These are phyloP conservation scores for Trichoderma sp. DNA, from an alignment of 2,329 filamentous ascomycete species.

Conservation along the genomic window DNA sequence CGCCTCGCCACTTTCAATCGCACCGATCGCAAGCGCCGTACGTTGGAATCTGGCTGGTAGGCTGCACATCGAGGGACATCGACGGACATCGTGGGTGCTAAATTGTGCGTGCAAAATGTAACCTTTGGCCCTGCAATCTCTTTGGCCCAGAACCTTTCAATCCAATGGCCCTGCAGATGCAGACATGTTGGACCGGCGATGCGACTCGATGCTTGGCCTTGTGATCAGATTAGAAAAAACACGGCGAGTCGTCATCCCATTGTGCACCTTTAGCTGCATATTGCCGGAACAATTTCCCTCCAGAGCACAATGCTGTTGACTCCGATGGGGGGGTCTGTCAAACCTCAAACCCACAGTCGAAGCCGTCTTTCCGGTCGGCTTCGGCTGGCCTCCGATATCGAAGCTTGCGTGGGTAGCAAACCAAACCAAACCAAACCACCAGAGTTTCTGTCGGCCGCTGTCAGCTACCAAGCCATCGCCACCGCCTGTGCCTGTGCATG, in stretches of 20 bases:
- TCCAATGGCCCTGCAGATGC: not conserved
- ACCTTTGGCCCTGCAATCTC: not conserved
- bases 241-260: not conserved
- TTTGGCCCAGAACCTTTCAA: not conserved
- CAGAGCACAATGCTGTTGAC: not conserved
- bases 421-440: not conserved
- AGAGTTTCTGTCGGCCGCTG: not conserved
- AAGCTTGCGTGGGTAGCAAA: not conserved
- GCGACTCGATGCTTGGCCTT: not conserved
- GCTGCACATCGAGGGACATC: not conserved
- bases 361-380: not conserved
- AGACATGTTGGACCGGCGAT: not conserved
- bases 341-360: not conserved
- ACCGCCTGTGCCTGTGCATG: not conserved
- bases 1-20: not conserved
- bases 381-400: slow-evolving; percentile 7
- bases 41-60: not conserved
- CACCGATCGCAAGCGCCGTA: not conserved
- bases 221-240: not conserved
- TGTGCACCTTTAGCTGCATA: not conserved
- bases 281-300: not conserved
- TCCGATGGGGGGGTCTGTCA: not conserved
- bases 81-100: not conserved
- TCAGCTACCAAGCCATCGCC: slow-evolving; percentile 3
- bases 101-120: not conserved